Conservation (phyloP, 202 grass and related monocot species). For the Panicum virgatum region DNA sequence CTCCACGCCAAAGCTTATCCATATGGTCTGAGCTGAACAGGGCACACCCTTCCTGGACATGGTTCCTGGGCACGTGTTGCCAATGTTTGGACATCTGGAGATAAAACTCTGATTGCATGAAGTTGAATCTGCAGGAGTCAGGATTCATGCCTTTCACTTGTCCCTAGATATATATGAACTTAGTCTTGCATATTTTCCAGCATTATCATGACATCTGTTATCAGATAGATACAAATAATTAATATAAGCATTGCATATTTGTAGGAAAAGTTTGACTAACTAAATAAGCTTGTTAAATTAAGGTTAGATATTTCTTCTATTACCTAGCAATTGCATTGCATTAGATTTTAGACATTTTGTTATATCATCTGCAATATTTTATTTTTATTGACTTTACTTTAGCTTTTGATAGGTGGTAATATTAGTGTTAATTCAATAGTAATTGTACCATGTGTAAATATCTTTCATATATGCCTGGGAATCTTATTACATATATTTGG, state of each 20-base stretch:
- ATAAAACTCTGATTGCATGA: constrained; percentile 42
- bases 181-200: background rate
- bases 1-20: constrained; percentile 1
- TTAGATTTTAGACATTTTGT: background rate
- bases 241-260: background rate
- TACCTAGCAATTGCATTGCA: background rate
- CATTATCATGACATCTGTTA: background rate
- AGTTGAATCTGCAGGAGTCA: background rate
- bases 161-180: constrained; percentile 23
- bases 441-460: background rate
- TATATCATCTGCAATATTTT: background rate
- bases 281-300: background rate
- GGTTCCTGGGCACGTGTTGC: constrained; percentile 30
- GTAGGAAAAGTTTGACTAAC: background rate
- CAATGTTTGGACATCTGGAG: constrained; percentile 36
- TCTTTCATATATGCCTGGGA: background rate
- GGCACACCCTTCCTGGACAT: constrained; percentile 1
- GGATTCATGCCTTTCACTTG: constrained; percentile 7
- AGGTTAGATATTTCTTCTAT: background rate
- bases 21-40: constrained; percentile 4
- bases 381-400: background rate
- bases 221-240: background rate
- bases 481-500: background rate
- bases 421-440: background rate
- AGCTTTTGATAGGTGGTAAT: background rate